Evolutionary conservation across 2,329 filamentous ascomycete species (phyloP).

Genomic region (Tolypocladium nubicola): DNA sequence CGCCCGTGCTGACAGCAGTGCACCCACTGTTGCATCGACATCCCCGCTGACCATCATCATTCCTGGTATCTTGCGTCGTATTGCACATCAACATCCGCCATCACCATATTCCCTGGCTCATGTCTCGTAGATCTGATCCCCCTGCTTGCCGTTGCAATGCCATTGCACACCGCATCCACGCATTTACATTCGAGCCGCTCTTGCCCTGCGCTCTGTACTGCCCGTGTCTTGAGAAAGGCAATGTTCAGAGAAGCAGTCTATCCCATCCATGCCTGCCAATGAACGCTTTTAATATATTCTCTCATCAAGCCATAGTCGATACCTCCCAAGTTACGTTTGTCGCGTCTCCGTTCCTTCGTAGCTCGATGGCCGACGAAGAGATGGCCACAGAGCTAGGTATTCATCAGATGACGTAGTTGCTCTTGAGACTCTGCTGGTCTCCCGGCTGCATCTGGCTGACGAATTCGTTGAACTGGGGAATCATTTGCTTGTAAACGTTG

Average conservation of each 20-base stretch:
- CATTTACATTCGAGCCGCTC: background rate
- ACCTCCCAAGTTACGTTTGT: background rate
- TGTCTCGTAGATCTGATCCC: background rate
- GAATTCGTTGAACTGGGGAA: slow-evolving; percentile 48
- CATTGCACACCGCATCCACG: background rate
- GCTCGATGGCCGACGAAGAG: background rate
- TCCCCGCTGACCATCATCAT: background rate
- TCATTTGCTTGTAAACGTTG: slow-evolving; percentile 46
- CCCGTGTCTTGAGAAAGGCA: slow-evolving; percentile 9
- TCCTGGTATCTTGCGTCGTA: background rate
- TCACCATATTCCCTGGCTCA: background rate
- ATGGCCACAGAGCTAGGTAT: background rate
- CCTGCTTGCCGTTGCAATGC: background rate
- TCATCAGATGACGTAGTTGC: slow-evolving; percentile 33
- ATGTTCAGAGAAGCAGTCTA: slow-evolving; percentile 10
- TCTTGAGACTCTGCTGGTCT: slow-evolving; percentile 38
- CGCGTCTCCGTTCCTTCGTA: background rate
- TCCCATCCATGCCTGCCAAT: background rate
- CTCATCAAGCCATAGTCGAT: background rate
- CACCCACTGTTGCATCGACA: background rate
- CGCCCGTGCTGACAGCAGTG: background rate
- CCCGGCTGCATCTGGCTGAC: slow-evolving; percentile 36
- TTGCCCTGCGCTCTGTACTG: background rate
- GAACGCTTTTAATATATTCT: background rate
- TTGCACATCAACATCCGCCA: background rate